Base-by-base conservation (phyloP, 345 rosid species). In the Gossypium turneri region DNA sequence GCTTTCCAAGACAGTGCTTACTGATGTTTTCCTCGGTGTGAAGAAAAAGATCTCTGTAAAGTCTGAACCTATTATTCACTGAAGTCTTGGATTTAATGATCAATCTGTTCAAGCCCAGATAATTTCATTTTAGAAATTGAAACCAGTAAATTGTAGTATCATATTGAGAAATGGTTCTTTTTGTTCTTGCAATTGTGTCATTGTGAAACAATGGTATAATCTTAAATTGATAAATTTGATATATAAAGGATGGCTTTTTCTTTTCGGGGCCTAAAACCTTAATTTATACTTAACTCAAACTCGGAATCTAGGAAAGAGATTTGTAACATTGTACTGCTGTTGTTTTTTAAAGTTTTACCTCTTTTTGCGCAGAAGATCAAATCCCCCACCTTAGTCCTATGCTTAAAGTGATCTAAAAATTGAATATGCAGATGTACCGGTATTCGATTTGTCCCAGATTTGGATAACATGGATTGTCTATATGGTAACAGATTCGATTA, bases 1-100 rank as follows among this genome's bases (percentile, higher is more conserved):
- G 44, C 44, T 38, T 20, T 53, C 53, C 55, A 66, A 64, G 64
- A 53, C 45, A 0, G 73, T 34, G 9, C 52, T 53, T 13, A 53
- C 72, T 13, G 15, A 24, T 41, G 77, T 74, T 11, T 74, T 64
- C 41, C 48, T 74, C n/a, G 22, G 58, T 53, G 58, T 19, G 58
- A n/a, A 9, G 55, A 67, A 48, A 6, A 17, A 60, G 41, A 1
- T 17, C 16, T 20, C 15, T 57, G 2, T 12, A 4, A 60, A 25
- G 41, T 25, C 62, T 58, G 15, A 58, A 12, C 34, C 16, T 29
- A 29, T 29, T 22, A 3, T 24, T 3, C 15, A 58, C 15, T 20
- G 6, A 22, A 58, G 1, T 24, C 34, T 20, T 2, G 4, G 60
- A 20, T 10, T 56, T 19, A 56, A 56, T 9, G 12, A 20, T 1